These are phyloP conservation scores for Lanmaoa rubissima DNA, from an alignment of 768 basidiomycete genomes.

Conservation along the genomic window DNA sequence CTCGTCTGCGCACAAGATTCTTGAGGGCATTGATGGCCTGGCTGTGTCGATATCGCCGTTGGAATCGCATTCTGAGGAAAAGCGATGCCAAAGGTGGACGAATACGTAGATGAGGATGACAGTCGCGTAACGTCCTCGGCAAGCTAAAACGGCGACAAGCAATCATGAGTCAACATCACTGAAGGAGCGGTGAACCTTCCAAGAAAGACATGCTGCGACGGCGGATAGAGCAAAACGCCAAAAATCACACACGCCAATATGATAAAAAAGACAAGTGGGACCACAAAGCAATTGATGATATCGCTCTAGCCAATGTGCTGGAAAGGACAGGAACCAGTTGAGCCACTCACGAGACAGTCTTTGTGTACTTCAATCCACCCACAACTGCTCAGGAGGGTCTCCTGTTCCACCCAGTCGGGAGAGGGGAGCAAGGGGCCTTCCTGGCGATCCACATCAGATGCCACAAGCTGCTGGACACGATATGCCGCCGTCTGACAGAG, in stretches of 20 bases:
- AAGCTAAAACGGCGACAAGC: conserved; percentile 20
- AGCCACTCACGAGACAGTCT: conserved; percentile 60
- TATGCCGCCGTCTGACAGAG: conserved; percentile 64
- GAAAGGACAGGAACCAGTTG: background rate
- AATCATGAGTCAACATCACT: conserved; percentile 18
- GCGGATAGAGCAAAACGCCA: conserved; percentile 8
- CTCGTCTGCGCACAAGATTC: conserved; percentile 22
- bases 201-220: conserved; percentile 7
- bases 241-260: background rate
- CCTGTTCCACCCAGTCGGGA: conserved; percentile 75
- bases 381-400: conserved; percentile 59
- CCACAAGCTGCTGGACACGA: conserved; percentile 62
- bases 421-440: conserved; percentile 68
- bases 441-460: conserved; percentile 54
- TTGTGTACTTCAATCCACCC: conserved; percentile 76
- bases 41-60: conserved; percentile 27
- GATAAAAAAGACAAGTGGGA: background rate
- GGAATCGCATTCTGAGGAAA: conserved; percentile 32
- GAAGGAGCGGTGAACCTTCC: background rate
- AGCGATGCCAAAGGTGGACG: conserved; percentile 44
- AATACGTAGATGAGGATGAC: conserved; percentile 44
- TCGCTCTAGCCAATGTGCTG: background rate
- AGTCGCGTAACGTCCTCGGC: conserved; percentile 23
- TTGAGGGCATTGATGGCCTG: conserved; percentile 28
- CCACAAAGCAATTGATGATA: background rate